phyloP scores from a whole-genome alignment of 2,329 filamentous ascomycete species.

The Fusarium fracticaudum region DNA sequence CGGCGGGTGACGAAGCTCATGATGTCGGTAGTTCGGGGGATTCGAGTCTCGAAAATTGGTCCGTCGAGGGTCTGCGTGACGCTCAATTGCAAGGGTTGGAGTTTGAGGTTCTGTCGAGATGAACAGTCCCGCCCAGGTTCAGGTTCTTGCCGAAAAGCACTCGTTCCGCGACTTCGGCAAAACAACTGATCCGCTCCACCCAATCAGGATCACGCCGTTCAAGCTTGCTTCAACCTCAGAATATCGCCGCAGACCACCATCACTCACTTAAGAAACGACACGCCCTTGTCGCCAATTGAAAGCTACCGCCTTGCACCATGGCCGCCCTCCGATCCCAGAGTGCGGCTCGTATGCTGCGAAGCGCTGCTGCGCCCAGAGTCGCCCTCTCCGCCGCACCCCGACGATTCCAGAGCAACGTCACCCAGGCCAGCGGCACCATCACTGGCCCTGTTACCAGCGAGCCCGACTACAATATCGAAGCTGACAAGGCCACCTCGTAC shows the following conservation, averaged over 20 bases:
- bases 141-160: slow-evolving; percentile 59
- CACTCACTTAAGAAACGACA: slow-evolving; percentile 35
- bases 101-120: slow-evolving; percentile 41
- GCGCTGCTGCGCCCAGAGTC: slow-evolving; percentile 51
- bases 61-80: slow-evolving; percentile 46
- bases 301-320: slow-evolving; percentile 59
- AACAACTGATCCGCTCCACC: slow-evolving; percentile 53
- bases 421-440: slow-evolving; percentile 53
- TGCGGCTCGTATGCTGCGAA: slow-evolving; percentile 62
- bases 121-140: slow-evolving; percentile 40
- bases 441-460: slow-evolving; percentile 65
- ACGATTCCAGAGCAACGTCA: slow-evolving; percentile 64
- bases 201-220: slow-evolving; percentile 53
- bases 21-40: slow-evolving; percentile 57
- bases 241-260: slow-evolving; percentile 44
- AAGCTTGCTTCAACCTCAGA: slow-evolving; percentile 42
- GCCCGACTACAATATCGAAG: slow-evolving; percentile 81
- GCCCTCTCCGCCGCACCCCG: slow-evolving; percentile 56
- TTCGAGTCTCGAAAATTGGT: slow-evolving; percentile 41
- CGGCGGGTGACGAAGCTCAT: slow-evolving; percentile 95
- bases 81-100: slow-evolving; percentile 49
- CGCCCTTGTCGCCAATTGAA: slow-evolving; percentile 39
- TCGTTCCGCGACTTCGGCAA: slow-evolving; percentile 52
- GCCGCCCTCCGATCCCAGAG: slow-evolving; percentile 70
- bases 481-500: slow-evolving; percentile 93